Percentiles rank a stretch among this genome's conserved stretches.
phyloP scores from a whole-genome alignment of 176 grass and related monocot genomes.

The Bromus sterilis region DNA sequence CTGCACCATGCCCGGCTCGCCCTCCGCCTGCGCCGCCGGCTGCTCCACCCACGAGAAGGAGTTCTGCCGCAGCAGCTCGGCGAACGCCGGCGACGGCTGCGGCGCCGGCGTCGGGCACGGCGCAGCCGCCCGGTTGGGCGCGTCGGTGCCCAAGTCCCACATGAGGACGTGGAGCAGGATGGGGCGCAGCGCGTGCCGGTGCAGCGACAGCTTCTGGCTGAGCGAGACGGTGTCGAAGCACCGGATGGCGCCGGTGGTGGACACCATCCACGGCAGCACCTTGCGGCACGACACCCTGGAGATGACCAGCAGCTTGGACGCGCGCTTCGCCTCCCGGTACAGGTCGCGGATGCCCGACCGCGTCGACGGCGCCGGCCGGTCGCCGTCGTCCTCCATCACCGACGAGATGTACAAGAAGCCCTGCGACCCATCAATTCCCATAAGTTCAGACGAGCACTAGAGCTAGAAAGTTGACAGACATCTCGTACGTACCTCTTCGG shows the following conservation, averaged over 20 bases:
- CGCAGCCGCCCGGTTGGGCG: background rate
- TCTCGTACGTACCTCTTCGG: conserved; percentile 55
- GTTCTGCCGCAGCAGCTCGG: conserved; percentile 44
- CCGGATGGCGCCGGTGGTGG: conserved; percentile 64
- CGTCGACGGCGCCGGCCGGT: conserved; percentile 47
- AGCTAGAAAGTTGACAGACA: background rate
- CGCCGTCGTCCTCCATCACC: conserved; percentile 54
- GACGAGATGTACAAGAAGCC: conserved; percentile 91
- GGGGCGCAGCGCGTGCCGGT: conserved; percentile 71
- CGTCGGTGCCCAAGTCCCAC: conserved; percentile 41
- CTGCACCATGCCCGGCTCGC: conserved; percentile 26
- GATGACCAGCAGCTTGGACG: conserved; percentile 77
- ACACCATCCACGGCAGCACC: conserved; percentile 88
- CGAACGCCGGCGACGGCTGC: conserved; percentile 24
- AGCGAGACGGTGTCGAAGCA: conserved; percentile 97
- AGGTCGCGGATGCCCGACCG: conserved; percentile 85
- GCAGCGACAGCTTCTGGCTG: conserved; percentile 91
- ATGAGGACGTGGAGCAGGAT: conserved; percentile 81
- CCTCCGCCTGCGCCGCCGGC: background rate
- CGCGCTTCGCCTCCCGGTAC: conserved; percentile 56
- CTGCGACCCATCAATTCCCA: conserved; percentile 16
- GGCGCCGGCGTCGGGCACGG: conserved; percentile 8
- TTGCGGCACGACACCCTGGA: conserved; percentile 81
- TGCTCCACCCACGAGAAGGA: conserved; percentile 36
- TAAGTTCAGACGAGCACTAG: background rate